These are phyloP conservation scores for Rhizopus microsporus DNA, from an alignment of 371 early-diverging fungal species.

Conservation along the genomic window DNA sequence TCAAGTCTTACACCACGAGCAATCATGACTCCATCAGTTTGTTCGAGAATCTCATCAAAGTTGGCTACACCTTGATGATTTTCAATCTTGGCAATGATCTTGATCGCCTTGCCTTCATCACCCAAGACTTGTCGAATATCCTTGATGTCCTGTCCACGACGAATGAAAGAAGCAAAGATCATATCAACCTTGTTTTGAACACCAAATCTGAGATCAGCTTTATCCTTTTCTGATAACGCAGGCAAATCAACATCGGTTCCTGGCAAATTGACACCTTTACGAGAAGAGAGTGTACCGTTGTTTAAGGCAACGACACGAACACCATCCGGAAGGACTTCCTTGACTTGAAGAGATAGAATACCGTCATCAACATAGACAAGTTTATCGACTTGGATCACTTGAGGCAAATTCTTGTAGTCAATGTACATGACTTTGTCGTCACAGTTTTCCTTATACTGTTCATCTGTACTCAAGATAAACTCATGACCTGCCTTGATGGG, in stretches of 20 bases:
- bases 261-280: conserved; percentile 93
- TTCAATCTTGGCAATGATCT: conserved; percentile 97
- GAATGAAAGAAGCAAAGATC: conserved; percentile 97
- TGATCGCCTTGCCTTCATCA: conserved; percentile 79
- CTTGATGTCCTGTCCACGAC: conserved; percentile 84
- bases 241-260: conserved; percentile 87
- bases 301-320: conserved; percentile 77
- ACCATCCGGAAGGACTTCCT: conserved; percentile 57
- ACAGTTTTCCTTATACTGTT: conserved; percentile 66
- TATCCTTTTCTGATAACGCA: conserved; percentile 95
- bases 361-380: conserved; percentile 89
- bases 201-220: conserved; percentile 88
- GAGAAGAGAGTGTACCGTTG: conserved; percentile 73
- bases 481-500: conserved; percentile 74
- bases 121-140: conserved; percentile 85
- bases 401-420: conserved; percentile 86
- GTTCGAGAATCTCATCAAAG: conserved; percentile 94
- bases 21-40: conserved; percentile 98
- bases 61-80: conserved; percentile 94
- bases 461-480: conserved; percentile 85
- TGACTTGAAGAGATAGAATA: conserved; percentile 81
- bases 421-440: conserved; percentile 78
- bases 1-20: conserved; percentile 83
- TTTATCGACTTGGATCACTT: conserved; percentile 80
- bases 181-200: conserved; percentile 94